Evolutionary conservation across 2,329 filamentous ascomycete genomes (phyloP), one percentile per base, ranked within the genome.

Genomic region (Chaetomiaceae sp.): DNA sequence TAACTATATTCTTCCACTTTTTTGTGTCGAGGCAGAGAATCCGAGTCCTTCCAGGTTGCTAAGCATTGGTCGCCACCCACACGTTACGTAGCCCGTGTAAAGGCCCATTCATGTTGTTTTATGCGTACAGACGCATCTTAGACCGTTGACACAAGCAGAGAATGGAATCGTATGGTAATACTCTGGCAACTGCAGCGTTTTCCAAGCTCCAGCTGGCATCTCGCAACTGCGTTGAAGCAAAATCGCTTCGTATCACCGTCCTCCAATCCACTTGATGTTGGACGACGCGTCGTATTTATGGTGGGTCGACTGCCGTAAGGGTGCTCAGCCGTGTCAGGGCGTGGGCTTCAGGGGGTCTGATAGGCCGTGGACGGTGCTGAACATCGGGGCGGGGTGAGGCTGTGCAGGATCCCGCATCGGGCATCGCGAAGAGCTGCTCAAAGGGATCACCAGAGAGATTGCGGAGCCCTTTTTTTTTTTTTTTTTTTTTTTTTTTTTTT

Each of bases 381-480:
- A 53, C 32, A 32, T 32, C 43, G 45, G 46, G 51, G 51, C 50
- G 52, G 47, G 48, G 51, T 58, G 58, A 60, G 60, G 60, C 60
- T 59, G 60, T 62, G 60, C 56, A 53, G 36, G 36, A 50, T 7
- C 45, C 38, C 45, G 42, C 49, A 33, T 36, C 11, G 20, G 25
- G 42, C 42, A 13, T 40, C 18, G 43, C 42, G 14, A n/a, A 9
- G 34, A 48, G 27, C 33, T 10, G n/a, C n/a, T 37, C 43, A 13
- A 40, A 18, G 21, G 21, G 11, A 18, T 8, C 18, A 10, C 37
- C 13, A 38, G 18, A 37, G 38, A 48, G 40, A 18, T 9, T 3
- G 43, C 30, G 30, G 25, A 33, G 29, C 34, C 34, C 43, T 13
- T 30, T 43, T 43, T n/a, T n/a, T n/a, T n/a, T n/a, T n/a, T n/a